phyloP scores from a whole-genome alignment of 257 asterid species.

The Eustoma russellianum region DNA sequence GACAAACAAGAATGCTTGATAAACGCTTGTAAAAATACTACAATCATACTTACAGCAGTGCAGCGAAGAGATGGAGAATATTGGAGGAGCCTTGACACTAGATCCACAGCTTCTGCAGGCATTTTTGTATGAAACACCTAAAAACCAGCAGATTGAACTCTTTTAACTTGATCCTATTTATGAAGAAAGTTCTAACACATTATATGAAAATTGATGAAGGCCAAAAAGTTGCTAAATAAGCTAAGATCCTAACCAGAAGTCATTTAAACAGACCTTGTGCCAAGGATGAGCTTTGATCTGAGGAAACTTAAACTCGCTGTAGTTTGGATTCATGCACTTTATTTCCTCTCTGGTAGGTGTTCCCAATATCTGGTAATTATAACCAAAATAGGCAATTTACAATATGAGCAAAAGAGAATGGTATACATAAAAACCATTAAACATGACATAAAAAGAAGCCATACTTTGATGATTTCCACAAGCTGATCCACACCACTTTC shows the following conservation, averaged over 20 bases:
- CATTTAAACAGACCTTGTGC: conserved; percentile 66
- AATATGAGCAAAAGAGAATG: conserved; percentile 1
- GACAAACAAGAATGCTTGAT: no score
- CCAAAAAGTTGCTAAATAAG: not conserved
- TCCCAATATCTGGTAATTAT: conserved; percentile 49
- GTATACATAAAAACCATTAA: not conserved
- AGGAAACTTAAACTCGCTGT: conserved; percentile 80
- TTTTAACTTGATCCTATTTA: not conserved
- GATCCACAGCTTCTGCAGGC: conserved; percentile 78
- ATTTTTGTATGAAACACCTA: conserved; percentile 65
- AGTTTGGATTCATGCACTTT: conserved; percentile 89
- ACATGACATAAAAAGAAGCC: not conserved
- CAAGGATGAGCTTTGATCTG: conserved; percentile 90
- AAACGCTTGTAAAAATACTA: no score
- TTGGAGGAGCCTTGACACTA: conserved; percentile 82
- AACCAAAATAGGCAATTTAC: conserved; percentile 1
- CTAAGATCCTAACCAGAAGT: not conserved
- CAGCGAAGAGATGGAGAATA: conserved; percentile 82
- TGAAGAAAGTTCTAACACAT: no score
- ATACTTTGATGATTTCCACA: conserved; percentile 83
- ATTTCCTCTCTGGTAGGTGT: conserved; percentile 95
- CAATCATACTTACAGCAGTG: conserved; percentile 64
- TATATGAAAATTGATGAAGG: no score
- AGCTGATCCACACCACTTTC: conserved; percentile 90
- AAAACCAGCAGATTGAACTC: conserved; percentile 1